Percentiles rank a stretch among this genome's conserved stretches.
These are phyloP conservation scores for Backusella westeae DNA, from an alignment of 192 early-diverging fungal genomes.

Conservation along the genomic window DNA sequence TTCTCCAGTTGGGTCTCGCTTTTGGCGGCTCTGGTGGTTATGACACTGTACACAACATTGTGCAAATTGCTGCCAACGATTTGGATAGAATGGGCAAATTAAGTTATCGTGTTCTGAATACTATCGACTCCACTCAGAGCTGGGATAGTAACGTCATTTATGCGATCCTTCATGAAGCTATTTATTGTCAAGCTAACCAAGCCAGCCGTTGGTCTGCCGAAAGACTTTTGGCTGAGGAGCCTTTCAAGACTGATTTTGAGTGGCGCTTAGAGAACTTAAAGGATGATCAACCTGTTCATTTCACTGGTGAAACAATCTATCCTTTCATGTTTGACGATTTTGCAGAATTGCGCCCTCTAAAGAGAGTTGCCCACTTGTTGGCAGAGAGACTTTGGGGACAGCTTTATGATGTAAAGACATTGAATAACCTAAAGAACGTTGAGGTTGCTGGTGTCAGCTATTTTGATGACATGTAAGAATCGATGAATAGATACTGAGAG, in stretches of 20 bases:
- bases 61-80: slow-evolving; percentile 44
- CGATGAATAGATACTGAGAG: neutral
- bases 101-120: slow-evolving; percentile 40
- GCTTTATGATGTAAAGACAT: slow-evolving; percentile 45
- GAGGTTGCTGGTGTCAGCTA: slow-evolving; percentile 60
- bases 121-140: slow-evolving; percentile 37
- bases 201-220: slow-evolving; percentile 64
- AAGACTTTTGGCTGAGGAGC: slow-evolving; percentile 41
- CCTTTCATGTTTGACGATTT: slow-evolving; percentile 77
- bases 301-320: slow-evolving; percentile 68
- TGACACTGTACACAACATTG: slow-evolving; percentile 56
- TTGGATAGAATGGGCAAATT: slow-evolving; percentile 40
- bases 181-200: slow-evolving; percentile 59
- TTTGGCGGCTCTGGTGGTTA: slow-evolving; percentile 67
- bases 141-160: slow-evolving; percentile 64
- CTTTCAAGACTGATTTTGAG: slow-evolving; percentile 33
- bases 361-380: slow-evolving; percentile 53
- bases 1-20: slow-evolving; percentile 61
- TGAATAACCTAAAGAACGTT: slow-evolving; percentile 43
- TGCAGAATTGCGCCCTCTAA: slow-evolving; percentile 54
- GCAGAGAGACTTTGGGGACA: slow-evolving; percentile 55
- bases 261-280: slow-evolving; percentile 49
- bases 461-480: slow-evolving; percentile 64
- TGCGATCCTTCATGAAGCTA: slow-evolving; percentile 62
- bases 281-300: slow-evolving; percentile 51